Evolutionary conservation across 345 rosid species (phyloP), one percentile per base, ranked within the genome.

Genomic region (Cardamine occulta): DNA sequence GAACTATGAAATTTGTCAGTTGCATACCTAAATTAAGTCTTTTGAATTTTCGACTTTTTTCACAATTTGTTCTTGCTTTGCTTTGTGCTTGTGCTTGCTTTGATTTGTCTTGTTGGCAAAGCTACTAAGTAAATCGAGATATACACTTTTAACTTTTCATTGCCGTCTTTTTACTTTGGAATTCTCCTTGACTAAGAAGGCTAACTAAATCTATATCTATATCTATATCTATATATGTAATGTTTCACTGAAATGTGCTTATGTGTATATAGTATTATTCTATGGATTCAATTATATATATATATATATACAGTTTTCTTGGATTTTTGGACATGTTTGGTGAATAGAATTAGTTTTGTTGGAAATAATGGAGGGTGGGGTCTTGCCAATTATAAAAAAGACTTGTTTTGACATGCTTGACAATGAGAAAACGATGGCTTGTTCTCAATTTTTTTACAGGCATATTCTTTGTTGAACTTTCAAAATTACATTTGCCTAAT

Each of bases 291-390:
- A 62, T 63, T 70, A 45, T 63, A 45, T 2, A 26, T 13, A 35
- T 26, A 58, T 35, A 35, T 34, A 34, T 29, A 2, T 7, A n/a
- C n/a, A 7, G 23, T 53, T 37, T 9, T 70, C 13, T 47, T 63
- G 52, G 23, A 18, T 47, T 28, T 71, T 71, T 49, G 52, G 55
- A 59, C 44, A 66, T 60, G 56, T 49, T 78, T 58, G 63, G 81
- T 66, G 74, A 24, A 24, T 72, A 59, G 64, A 78, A 42, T 24
- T 66, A 65, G 74, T 59, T 62, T 49, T 54, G 68, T 78, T 57
- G 42, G 77, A 55, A 66, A 48, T 44, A 76, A 73, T 70, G 31
- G 63, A 61, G 81, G 3, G 80, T 74, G 85, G 82, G 88, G 86
- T 76, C 80, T 76, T 14, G 31, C 71, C 76, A 26, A 32, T 53